A percentile compares a stretch with the other conserved stretches of the same genome.
These are phyloP conservation scores for Aspergillus sparsus DNA, from an alignment of 495 filamentous ascomycete species.

Conservation along the genomic window DNA sequence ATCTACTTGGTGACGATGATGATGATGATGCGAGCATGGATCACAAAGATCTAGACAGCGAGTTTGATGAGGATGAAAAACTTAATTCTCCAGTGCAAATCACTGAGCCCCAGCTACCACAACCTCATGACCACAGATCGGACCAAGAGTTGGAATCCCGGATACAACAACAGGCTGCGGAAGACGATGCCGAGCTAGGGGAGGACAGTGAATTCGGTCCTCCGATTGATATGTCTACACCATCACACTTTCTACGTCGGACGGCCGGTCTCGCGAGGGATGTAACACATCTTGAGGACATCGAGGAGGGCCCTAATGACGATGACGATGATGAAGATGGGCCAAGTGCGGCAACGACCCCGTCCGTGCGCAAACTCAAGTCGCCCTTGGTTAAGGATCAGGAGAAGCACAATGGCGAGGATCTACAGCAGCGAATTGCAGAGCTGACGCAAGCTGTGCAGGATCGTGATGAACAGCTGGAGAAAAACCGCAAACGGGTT, in stretches of 20 bases:
- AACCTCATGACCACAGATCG: constrained; percentile 9
- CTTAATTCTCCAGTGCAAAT: not conserved
- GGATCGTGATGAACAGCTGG: constrained; percentile 43
- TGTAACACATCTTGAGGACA: constrained; percentile 44
- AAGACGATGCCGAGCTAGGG: constrained; percentile 39
- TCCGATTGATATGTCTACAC: constrained; percentile 51
- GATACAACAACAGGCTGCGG: constrained; percentile 34
- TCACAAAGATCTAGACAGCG: constrained; percentile 25
- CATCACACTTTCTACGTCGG: constrained; percentile 45
- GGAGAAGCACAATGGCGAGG: constrained; percentile 26
- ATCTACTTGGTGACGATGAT: constrained; percentile 44
- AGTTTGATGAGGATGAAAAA: constrained; percentile 22
- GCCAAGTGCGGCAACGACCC: constrained; percentile 28
- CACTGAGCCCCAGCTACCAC: not conserved
- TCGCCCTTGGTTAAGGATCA: constrained; percentile 20
- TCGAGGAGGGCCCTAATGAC: constrained; percentile 44
- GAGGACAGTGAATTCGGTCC: constrained; percentile 51
- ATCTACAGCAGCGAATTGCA: constrained; percentile 38
- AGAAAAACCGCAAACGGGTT: constrained; percentile 35
- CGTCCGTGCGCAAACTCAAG: constrained; percentile 34
- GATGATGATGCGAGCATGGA: constrained; percentile 37
- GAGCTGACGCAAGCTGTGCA: constrained; percentile 38
- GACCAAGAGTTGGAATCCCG: constrained; percentile 18
- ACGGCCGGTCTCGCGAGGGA: constrained; percentile 32
- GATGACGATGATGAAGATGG: constrained; percentile 16